Base-by-base conservation (phyloP, 2,329 filamentous ascomycete genomes). In the Botrytis porri region DNA sequence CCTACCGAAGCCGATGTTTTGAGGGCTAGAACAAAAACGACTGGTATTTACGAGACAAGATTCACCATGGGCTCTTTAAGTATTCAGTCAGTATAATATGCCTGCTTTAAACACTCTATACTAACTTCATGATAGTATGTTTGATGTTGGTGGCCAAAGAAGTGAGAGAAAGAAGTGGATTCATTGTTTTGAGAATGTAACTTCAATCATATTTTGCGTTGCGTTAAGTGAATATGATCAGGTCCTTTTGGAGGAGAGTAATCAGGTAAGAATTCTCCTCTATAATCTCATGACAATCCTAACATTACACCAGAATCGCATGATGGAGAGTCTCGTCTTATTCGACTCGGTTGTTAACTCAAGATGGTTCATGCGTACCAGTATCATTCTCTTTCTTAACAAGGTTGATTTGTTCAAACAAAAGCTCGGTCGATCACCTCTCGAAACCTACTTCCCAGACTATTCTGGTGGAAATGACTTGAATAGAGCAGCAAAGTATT, bases 91-190 rank as follows among this genome's bases (percentile, higher is more conserved):
- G 94, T 84, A 45, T 35, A 48, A 51, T 59, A 29, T 67, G 39
- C 69, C 32, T 69, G 48, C 70, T 69, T 48, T 57, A 10, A 20
- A 54, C 48, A 4, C 32, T 29, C 20, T 35, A 14, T 67, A 72
- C 78, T 82, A 71, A 81, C 66, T 2, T 66, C 29, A 14, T 32
- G 41, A 37, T 62, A 98, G 95, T 85, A 99, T 99, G 96, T 99
- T 99, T 81, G 96, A 99, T 82, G 96, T 99, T 7, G 96, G 96
- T 75, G 96, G 96, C 37, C 96, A 99, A 84, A 88, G 96, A 81
- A 98, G 95, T 82, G 96, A 99, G 84, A 89, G 96, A 75, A 99
- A 99, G 86, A 99, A 99, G 85, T 99, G 96, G 96, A 99, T 99
- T 81, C 96, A 99, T 84, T 99, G 96, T 85, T 99, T 99, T 83